Percentiles rank a stretch among this genome's conserved stretches.
phyloP scores from a whole-genome alignment of 2,329 filamentous ascomycete species.

The Colletotrichum filicis region DNA sequence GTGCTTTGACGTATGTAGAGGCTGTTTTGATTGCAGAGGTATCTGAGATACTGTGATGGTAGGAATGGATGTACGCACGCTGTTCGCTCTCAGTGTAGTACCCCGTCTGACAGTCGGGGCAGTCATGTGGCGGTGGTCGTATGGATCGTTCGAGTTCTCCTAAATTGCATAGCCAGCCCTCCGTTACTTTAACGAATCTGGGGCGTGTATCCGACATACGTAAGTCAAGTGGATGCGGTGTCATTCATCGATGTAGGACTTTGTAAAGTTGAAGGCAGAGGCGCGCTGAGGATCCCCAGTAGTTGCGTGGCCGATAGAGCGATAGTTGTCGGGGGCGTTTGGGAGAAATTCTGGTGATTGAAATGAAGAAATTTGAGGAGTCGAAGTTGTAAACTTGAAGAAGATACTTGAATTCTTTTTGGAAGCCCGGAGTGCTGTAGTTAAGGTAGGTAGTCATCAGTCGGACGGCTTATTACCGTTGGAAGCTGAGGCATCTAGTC shows the following conservation, averaged over 20 bases:
- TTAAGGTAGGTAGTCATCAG: no score
- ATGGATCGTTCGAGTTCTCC: background rate
- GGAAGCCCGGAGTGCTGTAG: no score
- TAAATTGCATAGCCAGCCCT: background rate
- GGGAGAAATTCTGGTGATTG: background rate
- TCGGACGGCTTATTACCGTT: no score
- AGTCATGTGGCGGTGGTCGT: background rate
- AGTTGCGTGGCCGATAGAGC: background rate
- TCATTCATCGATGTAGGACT: background rate
- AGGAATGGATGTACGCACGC: background rate
- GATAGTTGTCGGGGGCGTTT: background rate
- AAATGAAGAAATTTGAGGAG: background rate
- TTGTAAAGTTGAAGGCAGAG: background rate
- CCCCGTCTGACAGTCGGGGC: background rate
- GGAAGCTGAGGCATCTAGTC: no score
- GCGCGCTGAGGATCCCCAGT: background rate
- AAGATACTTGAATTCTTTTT: no score
- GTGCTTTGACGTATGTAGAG: background rate
- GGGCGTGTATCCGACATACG: background rate
- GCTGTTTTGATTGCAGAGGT: background rate
- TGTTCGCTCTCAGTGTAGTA: background rate
- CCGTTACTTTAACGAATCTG: fast-evolving
- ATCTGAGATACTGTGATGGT: background rate
- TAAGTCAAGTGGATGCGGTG: background rate
- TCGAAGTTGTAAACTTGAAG: background rate